These are phyloP conservation scores for Pochonia chlamydosporia DNA, from an alignment of 2,329 filamentous ascomycete genomes.

Conservation along the genomic window DNA sequence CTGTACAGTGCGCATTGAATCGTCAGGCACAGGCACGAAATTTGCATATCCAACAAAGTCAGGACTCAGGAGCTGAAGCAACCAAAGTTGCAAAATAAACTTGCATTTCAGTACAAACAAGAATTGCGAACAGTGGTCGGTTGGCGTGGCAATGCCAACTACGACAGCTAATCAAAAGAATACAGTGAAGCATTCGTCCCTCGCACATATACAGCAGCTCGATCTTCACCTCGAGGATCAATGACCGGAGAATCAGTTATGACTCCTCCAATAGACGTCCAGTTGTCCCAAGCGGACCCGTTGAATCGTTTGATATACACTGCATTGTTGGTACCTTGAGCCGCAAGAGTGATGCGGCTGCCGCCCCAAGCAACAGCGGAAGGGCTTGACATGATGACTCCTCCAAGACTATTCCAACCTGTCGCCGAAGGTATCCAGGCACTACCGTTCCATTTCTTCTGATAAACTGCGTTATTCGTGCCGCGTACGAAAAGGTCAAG, in stretches of 20 bases:
- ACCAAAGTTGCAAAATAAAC: too few relatives aligned
- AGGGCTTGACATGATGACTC: constrained; percentile 7
- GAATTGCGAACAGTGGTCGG: too few relatives aligned
- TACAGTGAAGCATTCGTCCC: constrained; percentile 7
- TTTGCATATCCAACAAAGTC: too few relatives aligned
- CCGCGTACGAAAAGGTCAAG: constrained; percentile 21
- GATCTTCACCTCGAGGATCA: constrained; percentile 3
- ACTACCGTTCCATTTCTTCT: constrained; percentile 6
- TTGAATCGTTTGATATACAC: constrained; percentile 5
- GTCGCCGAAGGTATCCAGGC: constrained; percentile 8
- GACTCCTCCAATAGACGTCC: constrained; percentile 6
- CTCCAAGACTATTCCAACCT: constrained; percentile 14
- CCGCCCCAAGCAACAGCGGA: constrained; percentile 5
- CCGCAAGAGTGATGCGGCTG: background rate
- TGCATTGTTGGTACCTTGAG: constrained; percentile 4
- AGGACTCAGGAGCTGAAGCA: too few relatives aligned
- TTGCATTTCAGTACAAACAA: too few relatives aligned
- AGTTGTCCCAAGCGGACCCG: constrained; percentile 3
- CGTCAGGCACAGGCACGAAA: too few relatives aligned
- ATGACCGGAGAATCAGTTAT: constrained; percentile 5
- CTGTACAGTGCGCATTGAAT: too few relatives aligned
- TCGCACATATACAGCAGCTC: constrained; percentile 1
- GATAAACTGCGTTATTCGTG: constrained; percentile 14
- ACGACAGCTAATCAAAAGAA: constrained; percentile 5
- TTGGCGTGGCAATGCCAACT: too few relatives aligned